Base-by-base conservation (phyloP, 1,284 basidiomycete genomes). In the Clitocybe nebularis region DNA sequence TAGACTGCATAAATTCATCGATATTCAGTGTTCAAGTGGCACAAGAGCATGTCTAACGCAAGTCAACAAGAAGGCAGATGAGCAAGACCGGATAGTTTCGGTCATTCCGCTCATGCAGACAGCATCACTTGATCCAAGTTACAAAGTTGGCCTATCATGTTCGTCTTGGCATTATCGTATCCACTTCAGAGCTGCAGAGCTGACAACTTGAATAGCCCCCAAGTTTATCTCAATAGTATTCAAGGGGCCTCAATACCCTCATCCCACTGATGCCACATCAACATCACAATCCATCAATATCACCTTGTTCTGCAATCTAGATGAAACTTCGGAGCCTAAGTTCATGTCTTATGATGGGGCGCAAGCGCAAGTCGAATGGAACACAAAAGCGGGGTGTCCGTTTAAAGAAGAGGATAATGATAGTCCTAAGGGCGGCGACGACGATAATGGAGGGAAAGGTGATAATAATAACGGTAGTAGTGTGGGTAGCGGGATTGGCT, bases 401-500 rank as follows among this genome's bases (percentile, higher is more conserved):
- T 56, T 64, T 20, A 50, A 62, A 21, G 62, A 62, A 11, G 54
- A 61, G n/a, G 48, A 64, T 3, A 56, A 60, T 29, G 48, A 52
- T 35, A 57, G 58, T 39, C 51, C 54, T 23, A 59, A 64, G 1
- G 70, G 63, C 3, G 57, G 62, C n/a, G 51, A 60, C 32, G 60
- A 63, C 35, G 64, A 53, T 35, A 64, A 64, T 9, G 62, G 56
- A 5, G 56, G 63, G n/a, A 59, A 55, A 7, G 59, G 52, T 1
- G 56, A 61, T 32, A 59, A 53, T 22, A 53, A 60, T 25, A 54
- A 46, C 3, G 36, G 47, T 24, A 34, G 46, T 56, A 67, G 54
- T 44, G 74, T 80, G n/a, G 82, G 85, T 7, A 85, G 81, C 54
- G 86, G 86, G 13, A 66, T 90, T 28, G 84, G 87, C 3, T 89